Evolutionary conservation across 495 filamentous ascomycete species (phyloP).

Genomic region (Neurospora intermedia): DNA sequence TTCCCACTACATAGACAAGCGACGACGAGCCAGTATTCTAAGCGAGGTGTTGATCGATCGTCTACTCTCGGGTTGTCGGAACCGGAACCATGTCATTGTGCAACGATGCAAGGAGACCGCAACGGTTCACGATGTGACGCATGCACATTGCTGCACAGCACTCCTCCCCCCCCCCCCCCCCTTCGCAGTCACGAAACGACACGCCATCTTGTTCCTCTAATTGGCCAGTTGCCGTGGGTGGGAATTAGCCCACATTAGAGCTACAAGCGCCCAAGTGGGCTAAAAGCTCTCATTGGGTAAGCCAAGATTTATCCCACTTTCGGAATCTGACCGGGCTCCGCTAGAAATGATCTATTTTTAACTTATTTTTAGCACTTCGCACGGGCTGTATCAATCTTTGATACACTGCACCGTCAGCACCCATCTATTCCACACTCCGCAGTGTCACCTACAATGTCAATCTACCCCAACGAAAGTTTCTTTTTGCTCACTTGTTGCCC

Average conservation of each 20-base stretch:
- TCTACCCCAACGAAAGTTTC: neutral
- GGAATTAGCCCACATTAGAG: conserved; percentile 7
- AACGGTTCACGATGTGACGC: neutral
- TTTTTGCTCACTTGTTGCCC: neutral
- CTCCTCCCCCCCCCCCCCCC: neutral
- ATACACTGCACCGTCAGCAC: neutral
- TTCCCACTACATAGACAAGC: neutral
- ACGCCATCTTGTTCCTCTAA: conserved; percentile 1
- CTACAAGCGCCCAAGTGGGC: conserved; percentile 17
- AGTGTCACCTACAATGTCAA: neutral
- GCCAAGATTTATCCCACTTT: conserved; percentile 16
- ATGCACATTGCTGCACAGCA: neutral
- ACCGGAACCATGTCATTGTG: neutral
- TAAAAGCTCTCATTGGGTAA: conserved; percentile 18
- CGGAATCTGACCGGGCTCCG: conserved; percentile 10
- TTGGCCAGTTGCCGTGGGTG: conserved; percentile 4
- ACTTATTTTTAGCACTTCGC: conserved; percentile 22
- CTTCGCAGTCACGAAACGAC: neutral
- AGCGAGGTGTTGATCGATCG: neutral
- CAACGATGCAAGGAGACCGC: neutral
- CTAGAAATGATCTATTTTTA: conserved; percentile 19
- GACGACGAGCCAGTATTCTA: neutral
- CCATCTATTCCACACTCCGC: neutral
- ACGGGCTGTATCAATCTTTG: neutral
- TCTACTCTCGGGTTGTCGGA: neutral